Conservation (phyloP, 257 asterid species). For the Lycium barbarum region DNA sequence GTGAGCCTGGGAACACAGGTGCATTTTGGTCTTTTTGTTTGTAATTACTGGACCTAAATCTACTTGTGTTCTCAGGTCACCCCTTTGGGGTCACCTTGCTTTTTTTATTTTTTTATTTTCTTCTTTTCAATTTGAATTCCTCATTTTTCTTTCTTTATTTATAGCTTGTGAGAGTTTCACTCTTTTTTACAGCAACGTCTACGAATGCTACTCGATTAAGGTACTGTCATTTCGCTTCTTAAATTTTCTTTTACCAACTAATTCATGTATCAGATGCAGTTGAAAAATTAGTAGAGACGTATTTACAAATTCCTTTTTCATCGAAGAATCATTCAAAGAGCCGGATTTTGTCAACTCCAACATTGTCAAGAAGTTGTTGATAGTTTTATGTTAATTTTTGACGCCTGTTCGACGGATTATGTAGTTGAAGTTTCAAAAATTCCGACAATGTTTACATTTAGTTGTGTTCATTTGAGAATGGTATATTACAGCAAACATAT, state of each 20-base stretch:
- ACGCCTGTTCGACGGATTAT: too few species aligned
- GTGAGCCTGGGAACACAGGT: too few species aligned
- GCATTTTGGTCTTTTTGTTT: background rate
- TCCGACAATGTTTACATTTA: background rate
- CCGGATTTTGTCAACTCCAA: background rate
- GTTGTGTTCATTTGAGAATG: background rate
- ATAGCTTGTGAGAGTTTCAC: background rate
- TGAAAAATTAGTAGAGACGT: background rate
- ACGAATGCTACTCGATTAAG: background rate
- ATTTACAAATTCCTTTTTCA: background rate
- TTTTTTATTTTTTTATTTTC: background rate
- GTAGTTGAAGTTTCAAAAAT: background rate
- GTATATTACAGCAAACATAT: background rate
- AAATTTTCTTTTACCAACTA: background rate
- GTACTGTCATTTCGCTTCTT: background rate
- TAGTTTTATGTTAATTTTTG: background rate
- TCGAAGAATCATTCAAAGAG: background rate
- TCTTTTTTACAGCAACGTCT: background rate
- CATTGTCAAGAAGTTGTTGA: background rate
- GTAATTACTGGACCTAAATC: background rate
- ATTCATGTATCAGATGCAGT: background rate
- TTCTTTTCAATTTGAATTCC: background rate
- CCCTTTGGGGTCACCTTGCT: slow-evolving; percentile 44
- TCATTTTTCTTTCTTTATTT: background rate
- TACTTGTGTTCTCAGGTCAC: slow-evolving; percentile 73